Evolutionary conservation across 768 basidiomycete genomes (phyloP).

Genomic region (Lactarius deliciosus): DNA sequence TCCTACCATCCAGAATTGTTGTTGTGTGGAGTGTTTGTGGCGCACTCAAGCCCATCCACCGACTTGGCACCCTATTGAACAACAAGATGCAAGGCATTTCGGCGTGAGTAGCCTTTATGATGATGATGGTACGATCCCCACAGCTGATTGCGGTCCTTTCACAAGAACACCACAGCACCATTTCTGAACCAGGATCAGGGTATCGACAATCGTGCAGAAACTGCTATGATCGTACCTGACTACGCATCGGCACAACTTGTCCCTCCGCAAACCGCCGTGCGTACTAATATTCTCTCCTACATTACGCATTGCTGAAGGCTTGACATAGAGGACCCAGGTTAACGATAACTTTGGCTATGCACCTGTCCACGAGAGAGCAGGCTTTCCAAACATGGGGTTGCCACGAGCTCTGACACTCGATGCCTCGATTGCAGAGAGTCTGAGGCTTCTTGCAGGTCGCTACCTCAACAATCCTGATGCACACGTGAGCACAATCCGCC

Average conservation of each 20-base stretch:
- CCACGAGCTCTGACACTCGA: neutral
- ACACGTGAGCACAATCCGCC: neutral
- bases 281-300: neutral
- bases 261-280: neutral
- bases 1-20: neutral
- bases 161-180: neutral
- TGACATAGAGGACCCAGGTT: neutral
- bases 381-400: neutral
- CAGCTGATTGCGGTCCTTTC: neutral
- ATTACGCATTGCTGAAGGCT: neutral
- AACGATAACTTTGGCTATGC: neutral
- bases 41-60: neutral
- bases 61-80: neutral
- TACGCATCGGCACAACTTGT: neutral
- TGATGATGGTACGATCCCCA: neutral
- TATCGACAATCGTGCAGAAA: neutral
- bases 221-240: neutral
- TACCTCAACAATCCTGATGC: conserved; percentile 11
- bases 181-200: neutral
- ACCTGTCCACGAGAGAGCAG: neutral
- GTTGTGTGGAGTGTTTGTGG: neutral
- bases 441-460: neutral
- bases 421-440: neutral
- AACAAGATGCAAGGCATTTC: neutral
- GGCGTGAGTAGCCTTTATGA: neutral